Evolutionary conservation across 2,329 filamentous ascomycete genomes (phyloP), one percentile per base, ranked within the genome.

Genomic region (Aspergillus sp.): DNA sequence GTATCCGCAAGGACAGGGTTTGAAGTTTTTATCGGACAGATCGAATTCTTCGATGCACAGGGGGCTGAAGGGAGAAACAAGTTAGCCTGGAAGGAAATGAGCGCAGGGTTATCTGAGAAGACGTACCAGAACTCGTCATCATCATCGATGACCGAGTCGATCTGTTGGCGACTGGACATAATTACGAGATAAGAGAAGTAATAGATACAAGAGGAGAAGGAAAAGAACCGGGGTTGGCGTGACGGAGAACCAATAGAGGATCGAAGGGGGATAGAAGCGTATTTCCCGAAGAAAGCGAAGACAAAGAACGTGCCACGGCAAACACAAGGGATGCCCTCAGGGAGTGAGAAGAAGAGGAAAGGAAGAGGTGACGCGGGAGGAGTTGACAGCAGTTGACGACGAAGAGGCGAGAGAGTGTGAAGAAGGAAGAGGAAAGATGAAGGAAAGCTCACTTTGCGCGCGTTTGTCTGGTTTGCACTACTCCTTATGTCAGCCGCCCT

Each of bases 41-140:
- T 99, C 95, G 69, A 99, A 95, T 78, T 99, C 95, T 76, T 99
- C 94, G 69, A 99, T 95, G 72, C 94, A 99, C 59, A 99, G 87
- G 62, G 94, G 94, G 74, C 94, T 99, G 65, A 32, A 51, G 41
- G 50, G 52, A 50, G 16, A 41, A 41, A 41, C 52, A 45, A 49
- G 63, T 71, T 47, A 67, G 65, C 61, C 49, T 30, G 44, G 41
- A n/a, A 36, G 13, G 20, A n/a, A 36, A 38, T 44, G 45, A 22
- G 45, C n/a, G n/a, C n/a, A 41, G 17, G 20, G 19, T 26, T 49
- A 47, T 19, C 41, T 47, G 30, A 52, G 40, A 44, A 24, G 16
- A 60, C 71, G 53, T 68, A 77, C 74, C 75, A 77, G 52, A 72
- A 73, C 62, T 77, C 75, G 59, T 77, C 75, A 54, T 77, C 75